Conservation (phyloP, 768 basidiomycete species). For the Boletales sp. region DNA sequence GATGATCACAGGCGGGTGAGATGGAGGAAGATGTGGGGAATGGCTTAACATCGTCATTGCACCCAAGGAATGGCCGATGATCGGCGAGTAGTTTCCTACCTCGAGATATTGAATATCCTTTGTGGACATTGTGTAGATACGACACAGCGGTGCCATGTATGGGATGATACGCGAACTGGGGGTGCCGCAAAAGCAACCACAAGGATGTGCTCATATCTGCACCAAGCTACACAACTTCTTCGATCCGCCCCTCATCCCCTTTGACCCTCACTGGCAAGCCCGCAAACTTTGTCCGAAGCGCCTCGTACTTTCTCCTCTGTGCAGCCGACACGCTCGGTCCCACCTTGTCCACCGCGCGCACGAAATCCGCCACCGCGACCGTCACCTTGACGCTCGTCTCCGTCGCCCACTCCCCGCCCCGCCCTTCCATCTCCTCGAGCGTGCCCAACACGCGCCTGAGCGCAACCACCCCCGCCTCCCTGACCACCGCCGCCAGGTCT, state of each 20-base stretch:
- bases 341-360: constrained; percentile 71
- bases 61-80: too few species aligned
- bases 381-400: constrained; percentile 6
- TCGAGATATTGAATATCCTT: too few species aligned
- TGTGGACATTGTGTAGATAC: too few species aligned
- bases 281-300: constrained; percentile 76
- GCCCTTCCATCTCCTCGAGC: constrained; percentile 54
- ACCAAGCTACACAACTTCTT: constrained; percentile 11
- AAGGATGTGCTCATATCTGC: too few species aligned
- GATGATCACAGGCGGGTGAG: too few species aligned
- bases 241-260: constrained; percentile 27
- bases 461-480: constrained; percentile 89
- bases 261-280: constrained; percentile 60
- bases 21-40: too few species aligned
- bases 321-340: constrained; percentile 78
- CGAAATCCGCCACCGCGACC: constrained; percentile 69
- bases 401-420: not conserved
- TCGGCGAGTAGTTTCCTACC: too few species aligned
- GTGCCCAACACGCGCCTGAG: constrained; percentile 65
- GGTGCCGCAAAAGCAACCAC: too few species aligned
- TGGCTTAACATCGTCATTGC: too few species aligned
- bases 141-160: too few species aligned
- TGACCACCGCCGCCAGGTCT: constrained; percentile 81
- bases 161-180: too few species aligned
- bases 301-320: constrained; percentile 82